These are phyloP conservation scores for Moesziomyces aphidis DNA, from an alignment of 1,284 basidiomycete species.

Conservation along the genomic window DNA sequence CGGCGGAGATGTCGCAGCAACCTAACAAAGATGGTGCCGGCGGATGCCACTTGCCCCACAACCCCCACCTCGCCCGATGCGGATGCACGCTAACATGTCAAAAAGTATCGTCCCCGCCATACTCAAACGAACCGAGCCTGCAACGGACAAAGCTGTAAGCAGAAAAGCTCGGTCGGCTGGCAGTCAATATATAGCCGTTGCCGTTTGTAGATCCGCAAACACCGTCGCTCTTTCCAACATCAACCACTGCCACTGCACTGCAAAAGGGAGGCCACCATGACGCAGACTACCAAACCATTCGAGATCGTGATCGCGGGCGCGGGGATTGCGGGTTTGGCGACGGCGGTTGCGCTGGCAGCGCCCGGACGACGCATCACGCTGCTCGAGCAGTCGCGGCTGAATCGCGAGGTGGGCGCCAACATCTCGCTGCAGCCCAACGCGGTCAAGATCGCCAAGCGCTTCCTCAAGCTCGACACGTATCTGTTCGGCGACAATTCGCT, in stretches of 20 bases:
- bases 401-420: constrained; percentile 14
- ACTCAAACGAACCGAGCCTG: too few relatives aligned
- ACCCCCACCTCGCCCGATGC: too few relatives aligned
- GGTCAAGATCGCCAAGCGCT: constrained; percentile 18
- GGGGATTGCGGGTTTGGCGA: constrained; percentile 16
- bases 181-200: too few relatives aligned
- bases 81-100: too few relatives aligned
- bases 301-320: constrained; percentile 12
- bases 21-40: too few relatives aligned
- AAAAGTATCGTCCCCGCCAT: too few relatives aligned
- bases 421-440: constrained; percentile 19
- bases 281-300: constrained; percentile 1
- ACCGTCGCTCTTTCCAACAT: background rate
- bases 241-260: background rate
- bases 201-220: too few relatives aligned
- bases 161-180: too few relatives aligned
- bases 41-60: too few relatives aligned
- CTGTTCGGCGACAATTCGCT: constrained; percentile 11
- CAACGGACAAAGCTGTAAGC: too few relatives aligned
- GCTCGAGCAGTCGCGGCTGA: constrained; percentile 11
- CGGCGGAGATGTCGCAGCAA: too few relatives aligned
- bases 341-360: constrained; percentile 6
- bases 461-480: constrained; percentile 8
- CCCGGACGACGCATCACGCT: constrained; percentile 4
- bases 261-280: background rate